phyloP scores from a whole-genome alignment of 306 rosid genomes.

The Vigna angularis region DNA sequence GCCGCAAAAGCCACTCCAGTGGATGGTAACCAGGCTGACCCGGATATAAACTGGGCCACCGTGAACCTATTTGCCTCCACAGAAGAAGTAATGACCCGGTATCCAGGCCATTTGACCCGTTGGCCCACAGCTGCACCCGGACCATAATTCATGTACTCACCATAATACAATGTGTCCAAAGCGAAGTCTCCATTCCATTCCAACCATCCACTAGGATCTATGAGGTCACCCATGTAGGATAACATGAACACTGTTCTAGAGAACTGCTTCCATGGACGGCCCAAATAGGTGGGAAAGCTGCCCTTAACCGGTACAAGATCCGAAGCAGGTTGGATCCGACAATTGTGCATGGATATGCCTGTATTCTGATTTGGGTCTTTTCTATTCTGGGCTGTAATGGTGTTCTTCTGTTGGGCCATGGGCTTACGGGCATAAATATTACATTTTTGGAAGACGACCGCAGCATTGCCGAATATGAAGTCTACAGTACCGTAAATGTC shows the following conservation, averaged over 20 bases:
- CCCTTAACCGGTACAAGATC: conserved; percentile 66
- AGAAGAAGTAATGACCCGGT: conserved; percentile 72
- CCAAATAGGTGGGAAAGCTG: conserved; percentile 65
- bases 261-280: conserved; percentile 93
- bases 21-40: conserved; percentile 85
- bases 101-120: conserved; percentile 85
- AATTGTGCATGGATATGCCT: conserved; percentile 87
- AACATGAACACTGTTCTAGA: conserved; percentile 75
- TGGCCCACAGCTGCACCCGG: conserved; percentile 80
- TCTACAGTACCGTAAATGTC: conserved; percentile 80
- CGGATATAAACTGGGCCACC: conserved; percentile 75
- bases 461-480: conserved; percentile 92
- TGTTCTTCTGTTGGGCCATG: conserved; percentile 73
- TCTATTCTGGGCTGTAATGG: conserved; percentile 88
- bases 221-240: conserved; percentile 70
- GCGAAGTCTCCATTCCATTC: conserved; percentile 78
- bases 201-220: conserved; percentile 81
- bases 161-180: conserved; percentile 77
- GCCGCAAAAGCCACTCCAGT: conserved; percentile 91
- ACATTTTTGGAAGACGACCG: conserved; percentile 83
- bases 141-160: conserved; percentile 88
- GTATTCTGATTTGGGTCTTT: conserved; percentile 97
- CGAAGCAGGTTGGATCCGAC: conserved; percentile 63
- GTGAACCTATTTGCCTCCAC: conserved; percentile 79
- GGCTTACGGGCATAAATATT: conserved; percentile 83